Evolutionary conservation across 345 rosid species (phyloP), one percentile per base, ranked within the genome.

Genomic region (Eucalyptus erythrocorys): DNA sequence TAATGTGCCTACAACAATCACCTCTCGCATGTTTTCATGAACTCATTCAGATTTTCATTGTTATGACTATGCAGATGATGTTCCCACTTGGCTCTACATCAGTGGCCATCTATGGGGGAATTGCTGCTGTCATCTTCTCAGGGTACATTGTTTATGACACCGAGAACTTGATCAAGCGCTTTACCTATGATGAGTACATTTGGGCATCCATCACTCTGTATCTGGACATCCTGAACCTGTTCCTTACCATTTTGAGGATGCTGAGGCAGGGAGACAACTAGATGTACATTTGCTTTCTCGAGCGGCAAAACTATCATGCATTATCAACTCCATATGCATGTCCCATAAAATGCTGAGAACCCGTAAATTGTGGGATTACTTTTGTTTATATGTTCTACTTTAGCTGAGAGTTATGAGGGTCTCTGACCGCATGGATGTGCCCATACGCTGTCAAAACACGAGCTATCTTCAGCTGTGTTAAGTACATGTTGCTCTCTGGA

Each of bases 81-180:
- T 96, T 94, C 92, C 99, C 99, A 6, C 93, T 98, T 79, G 98
- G 99, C 48, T 89, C 99, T 37, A 95, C 96, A 7, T 94, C 98
- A 42, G 91, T 91, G 51, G 99, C 99, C 26, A 89, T 96, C 87
- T 95, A 94, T 82, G 97, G 98, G 48, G 99, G 95, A 87, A 87
- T 98, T 53, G 93, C 98, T 88, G 99, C 99, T 27, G 43, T 98
- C 89, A 90, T 98, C 76, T 98, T 98, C 95, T 94, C 98, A 13
- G 99, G 99, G 9, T 98, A 95, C 95, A 94, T 98, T 27, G 94
- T 98, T 81, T 97, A 94, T 26, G 99, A 98, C 92, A 98, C 99
- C 0, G 94, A 97, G 93, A 93, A 98, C 91, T 91, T 98, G 91
- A 97, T 98, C 91, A 98, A 98, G 92, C 97, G 99, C 85, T 96